Evolutionary conservation across 2,329 filamentous ascomycete genomes (phyloP), one percentile per base, ranked within the genome.

Genomic region (Cryphonectria radicalis): DNA sequence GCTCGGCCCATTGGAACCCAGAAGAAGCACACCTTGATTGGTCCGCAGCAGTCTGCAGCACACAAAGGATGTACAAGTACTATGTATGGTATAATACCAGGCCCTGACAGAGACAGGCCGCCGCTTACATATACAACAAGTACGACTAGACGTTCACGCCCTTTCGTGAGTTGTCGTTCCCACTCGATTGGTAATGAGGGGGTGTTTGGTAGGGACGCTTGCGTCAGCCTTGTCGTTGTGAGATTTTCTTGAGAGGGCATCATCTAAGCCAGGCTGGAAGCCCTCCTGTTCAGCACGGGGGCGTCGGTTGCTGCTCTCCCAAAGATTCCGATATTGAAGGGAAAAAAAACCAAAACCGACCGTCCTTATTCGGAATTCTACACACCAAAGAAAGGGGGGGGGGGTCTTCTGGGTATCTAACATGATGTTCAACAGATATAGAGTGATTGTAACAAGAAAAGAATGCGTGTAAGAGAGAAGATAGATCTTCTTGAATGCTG

Each of bases 381-480:
- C 60, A 32, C 62, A 40, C 68, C 59, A 66, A 68, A 50, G 46
- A n/a, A 17, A 19, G 43, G 43, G 71, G 71, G 71, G n/a, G n/a
- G n/a, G n/a, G n/a, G n/a, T n/a, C n/a, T n/a, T 3, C 28, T 3
- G 28, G 28, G 28, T 72, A 72, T 72, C 71, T 70, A 70, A 68
- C 65, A 68, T 68, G 66, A 68, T 70, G 68, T 64, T 70, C 71
- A 70, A 70, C 68, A 72, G 46, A 72, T 70, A 68, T 55, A 65
- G 69, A 63, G 57, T 46, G 69, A 50, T 55, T 37, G n/a, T 22
- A 46, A 60, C 6, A 25, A 35, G 25, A 43, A 19, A 55, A 2
- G 13, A 11, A 4, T 46, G 17, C 22, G 17, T 19, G 43, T 43
- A 14, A 11, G 17, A 64, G 37, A 53, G 8, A 53, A 32, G 40